Percentiles rank a stretch among this genome's conserved stretches.
phyloP scores from a whole-genome alignment of 345 rosid genomes.

The Cardamine resedifolia region DNA sequence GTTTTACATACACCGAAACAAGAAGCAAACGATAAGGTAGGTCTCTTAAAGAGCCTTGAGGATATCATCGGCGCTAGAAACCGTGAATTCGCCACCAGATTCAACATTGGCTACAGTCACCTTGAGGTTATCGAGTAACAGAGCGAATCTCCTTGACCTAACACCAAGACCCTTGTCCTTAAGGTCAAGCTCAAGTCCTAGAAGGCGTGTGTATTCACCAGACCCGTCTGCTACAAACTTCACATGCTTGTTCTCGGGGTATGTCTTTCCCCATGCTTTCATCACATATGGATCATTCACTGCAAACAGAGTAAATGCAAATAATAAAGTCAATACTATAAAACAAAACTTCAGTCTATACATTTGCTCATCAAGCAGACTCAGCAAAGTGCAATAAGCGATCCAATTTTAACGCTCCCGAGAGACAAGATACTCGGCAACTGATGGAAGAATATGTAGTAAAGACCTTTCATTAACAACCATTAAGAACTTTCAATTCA shows the following conservation, averaged over 20 bases:
- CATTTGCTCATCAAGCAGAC: background rate
- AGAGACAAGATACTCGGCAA: background rate
- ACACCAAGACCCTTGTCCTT: conserved; percentile 83
- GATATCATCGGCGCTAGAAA: conserved; percentile 89
- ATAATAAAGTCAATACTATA: background rate
- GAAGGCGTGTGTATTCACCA: conserved; percentile 73
- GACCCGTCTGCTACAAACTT: conserved; percentile 95
- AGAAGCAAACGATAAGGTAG: background rate
- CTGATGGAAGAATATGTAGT: too few species aligned
- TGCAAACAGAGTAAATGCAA: conserved; percentile 33
- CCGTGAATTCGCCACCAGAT: conserved; percentile 83
- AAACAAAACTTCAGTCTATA: background rate
- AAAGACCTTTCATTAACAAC: background rate
- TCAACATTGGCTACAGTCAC: conserved; percentile 91
- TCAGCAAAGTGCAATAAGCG: background rate
- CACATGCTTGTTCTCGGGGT: conserved; percentile 86
- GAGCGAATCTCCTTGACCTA: conserved; percentile 85
- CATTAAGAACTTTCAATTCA: background rate
- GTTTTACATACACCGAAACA: conserved; percentile 7
- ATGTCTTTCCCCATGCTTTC: conserved; percentile 97
- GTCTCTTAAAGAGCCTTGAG: conserved; percentile 58
- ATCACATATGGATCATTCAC: conserved; percentile 96
- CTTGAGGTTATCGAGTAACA: conserved; percentile 81
- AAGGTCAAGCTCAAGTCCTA: conserved; percentile 93
- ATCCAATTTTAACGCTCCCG: background rate